Evolutionary conservation across 441 rosid genomes (phyloP).

Genomic region (Francoa sonchifolia): DNA sequence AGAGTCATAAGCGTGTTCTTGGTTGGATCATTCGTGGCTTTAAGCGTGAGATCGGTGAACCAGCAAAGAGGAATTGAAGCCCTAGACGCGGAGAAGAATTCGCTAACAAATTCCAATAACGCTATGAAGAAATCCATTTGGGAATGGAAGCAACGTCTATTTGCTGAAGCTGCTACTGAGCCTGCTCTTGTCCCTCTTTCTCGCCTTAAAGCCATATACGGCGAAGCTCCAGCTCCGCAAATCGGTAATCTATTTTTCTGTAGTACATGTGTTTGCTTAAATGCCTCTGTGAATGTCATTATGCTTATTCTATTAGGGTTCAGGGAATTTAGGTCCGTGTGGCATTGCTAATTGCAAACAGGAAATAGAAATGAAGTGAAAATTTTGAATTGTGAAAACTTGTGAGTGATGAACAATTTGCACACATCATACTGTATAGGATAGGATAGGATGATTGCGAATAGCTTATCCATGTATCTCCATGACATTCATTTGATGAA

Average conservation of each 20-base stretch:
- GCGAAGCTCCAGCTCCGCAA: background rate
- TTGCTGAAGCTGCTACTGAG: constrained; percentile 9
- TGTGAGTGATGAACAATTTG: no score
- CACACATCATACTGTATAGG: no score
- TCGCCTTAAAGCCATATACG: background rate
- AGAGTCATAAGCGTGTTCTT: constrained; percentile 5
- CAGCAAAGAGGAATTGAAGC: constrained; percentile 12
- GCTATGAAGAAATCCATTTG: constrained; percentile 14
- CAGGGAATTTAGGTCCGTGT: no score
- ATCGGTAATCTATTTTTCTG: background rate
- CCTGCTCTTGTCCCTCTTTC: constrained; percentile 2
- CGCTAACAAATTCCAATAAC: constrained; percentile 13
- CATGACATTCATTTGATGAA: no score
- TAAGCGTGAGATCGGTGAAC: constrained; percentile 8
- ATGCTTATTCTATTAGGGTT: background rate
- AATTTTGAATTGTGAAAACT: background rate
- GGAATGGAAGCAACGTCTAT: constrained; percentile 19
- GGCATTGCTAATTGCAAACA: no score
- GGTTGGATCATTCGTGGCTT: constrained; percentile 9
- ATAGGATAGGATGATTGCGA: no score
- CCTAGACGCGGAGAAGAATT: constrained; percentile 11
- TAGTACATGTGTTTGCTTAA: background rate
- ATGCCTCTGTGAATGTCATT: background rate
- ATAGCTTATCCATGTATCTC: no score
- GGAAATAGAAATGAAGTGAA: no score